These are phyloP conservation scores for Crataegus laevigata DNA, from an alignment of 306 rosid species.

Conservation along the genomic window DNA sequence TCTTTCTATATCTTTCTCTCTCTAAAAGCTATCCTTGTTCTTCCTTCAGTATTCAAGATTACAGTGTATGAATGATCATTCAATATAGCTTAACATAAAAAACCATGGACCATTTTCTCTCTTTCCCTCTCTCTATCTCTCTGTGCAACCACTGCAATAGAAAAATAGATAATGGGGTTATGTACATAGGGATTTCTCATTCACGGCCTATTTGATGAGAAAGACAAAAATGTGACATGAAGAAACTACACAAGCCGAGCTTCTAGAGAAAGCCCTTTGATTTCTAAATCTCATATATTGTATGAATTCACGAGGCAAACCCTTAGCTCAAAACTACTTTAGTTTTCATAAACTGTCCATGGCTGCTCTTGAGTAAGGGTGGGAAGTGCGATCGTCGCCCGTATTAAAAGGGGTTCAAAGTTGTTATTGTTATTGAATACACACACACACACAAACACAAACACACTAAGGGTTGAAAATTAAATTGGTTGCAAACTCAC, in stretches of 20 bases:
- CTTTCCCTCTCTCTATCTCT: constrained; percentile 22
- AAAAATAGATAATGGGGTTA: constrained; percentile 17
- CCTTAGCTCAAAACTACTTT: neutral
- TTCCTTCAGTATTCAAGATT: too few species aligned
- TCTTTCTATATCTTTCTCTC: too few species aligned
- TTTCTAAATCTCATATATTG: neutral
- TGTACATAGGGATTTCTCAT: constrained; percentile 15
- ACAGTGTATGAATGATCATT: too few species aligned
- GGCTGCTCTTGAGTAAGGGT: neutral
- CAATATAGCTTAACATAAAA: too few species aligned
- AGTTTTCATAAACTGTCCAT: neutral
- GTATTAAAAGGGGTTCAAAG: too few species aligned
- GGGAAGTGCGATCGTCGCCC: neutral
- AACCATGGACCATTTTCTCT: constrained; percentile 35
- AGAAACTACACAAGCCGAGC: neutral
- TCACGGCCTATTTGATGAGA: constrained; percentile 31
- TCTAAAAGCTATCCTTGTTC: too few species aligned
- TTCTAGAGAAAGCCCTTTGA: neutral
- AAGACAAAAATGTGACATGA: constrained; percentile 31
- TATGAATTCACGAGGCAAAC: neutral
- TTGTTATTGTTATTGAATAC: too few species aligned
- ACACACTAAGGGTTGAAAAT: too few species aligned
- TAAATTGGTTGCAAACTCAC: too few species aligned
- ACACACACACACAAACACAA: too few species aligned
- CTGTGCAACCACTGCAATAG: constrained; percentile 60